Evolutionary conservation across 2,329 filamentous ascomycete species (phyloP).

Genomic region (Diaporthe vexans): DNA sequence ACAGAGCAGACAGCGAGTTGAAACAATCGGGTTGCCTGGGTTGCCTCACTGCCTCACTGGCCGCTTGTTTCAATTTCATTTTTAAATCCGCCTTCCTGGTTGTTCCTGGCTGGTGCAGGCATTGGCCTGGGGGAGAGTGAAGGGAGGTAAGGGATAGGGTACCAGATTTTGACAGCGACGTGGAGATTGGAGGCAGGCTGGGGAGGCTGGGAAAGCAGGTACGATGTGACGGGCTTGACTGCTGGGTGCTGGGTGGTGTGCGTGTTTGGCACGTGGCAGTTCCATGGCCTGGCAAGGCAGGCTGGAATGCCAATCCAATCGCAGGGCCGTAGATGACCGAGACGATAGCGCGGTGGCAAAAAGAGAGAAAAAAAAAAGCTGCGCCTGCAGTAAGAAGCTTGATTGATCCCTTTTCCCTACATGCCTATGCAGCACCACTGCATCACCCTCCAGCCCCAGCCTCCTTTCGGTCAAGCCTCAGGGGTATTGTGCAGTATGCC

Average conservation of each 20-base stretch:
- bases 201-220: too few relatives aligned
- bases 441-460: conserved; percentile 28
- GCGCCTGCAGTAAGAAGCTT: conserved; percentile 30
- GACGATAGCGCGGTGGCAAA: conserved; percentile 15
- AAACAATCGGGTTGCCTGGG: conserved; percentile 26
- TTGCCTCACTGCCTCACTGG: conserved; percentile 28
- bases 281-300: background rate
- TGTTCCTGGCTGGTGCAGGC: conserved; percentile 2
- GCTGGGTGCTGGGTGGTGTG: background rate
- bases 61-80: conserved; percentile 24
- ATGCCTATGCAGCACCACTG: conserved; percentile 29
- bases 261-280: conserved; percentile 27
- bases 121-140: background rate
- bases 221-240: conserved; percentile 8
- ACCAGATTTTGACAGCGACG: background rate
- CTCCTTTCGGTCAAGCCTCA: conserved; percentile 30
- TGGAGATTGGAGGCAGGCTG: conserved; percentile 8
- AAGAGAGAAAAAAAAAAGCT: background rate
- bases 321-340: conserved; percentile 19
- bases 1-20: background rate
- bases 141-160: conserved; percentile 25
- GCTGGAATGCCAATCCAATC: background rate
- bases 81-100: background rate
- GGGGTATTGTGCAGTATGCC: conserved; percentile 9
- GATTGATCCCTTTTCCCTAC: conserved; percentile 27